Evolutionary conservation across 2,329 filamentous ascomycete species (phyloP).

Genomic region (Phoma herbarum): DNA sequence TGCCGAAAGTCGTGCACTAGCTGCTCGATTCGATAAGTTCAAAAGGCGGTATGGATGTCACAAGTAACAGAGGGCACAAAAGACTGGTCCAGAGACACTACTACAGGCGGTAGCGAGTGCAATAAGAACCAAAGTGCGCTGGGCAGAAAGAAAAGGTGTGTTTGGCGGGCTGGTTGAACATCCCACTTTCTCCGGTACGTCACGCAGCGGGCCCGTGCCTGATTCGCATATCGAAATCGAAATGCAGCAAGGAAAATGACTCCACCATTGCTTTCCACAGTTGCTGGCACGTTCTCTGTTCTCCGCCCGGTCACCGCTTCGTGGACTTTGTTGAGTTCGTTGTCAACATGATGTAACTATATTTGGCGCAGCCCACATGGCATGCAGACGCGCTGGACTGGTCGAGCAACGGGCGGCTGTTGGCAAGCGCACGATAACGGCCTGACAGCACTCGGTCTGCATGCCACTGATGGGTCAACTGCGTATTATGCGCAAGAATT

Average conservation of each 20-base stretch:
- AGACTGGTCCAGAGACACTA: conserved; percentile 3
- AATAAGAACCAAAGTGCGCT: conserved; percentile 11
- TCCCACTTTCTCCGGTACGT: conserved; percentile 27
- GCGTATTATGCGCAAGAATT: background rate
- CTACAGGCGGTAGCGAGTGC: conserved; percentile 6
- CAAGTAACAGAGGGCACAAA: background rate
- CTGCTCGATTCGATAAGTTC: background rate
- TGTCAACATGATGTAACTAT: conserved; percentile 34
- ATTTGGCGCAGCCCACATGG: conserved; percentile 19
- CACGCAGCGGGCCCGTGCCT: conserved; percentile 17
- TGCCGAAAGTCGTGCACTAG: conserved; percentile 10
- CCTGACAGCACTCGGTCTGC: conserved; percentile 1
- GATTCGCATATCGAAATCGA: conserved; percentile 20
- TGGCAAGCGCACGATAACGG: conserved; percentile 1
- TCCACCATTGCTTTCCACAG: conserved; percentile 27
- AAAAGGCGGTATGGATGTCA: background rate
- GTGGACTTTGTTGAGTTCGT: conserved; percentile 21
- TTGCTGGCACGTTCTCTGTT: conserved; percentile 29
- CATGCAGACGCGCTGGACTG: conserved; percentile 6
- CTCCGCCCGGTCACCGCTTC: conserved; percentile 19
- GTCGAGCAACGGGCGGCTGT: conserved; percentile 8
- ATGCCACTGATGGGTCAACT: background rate
- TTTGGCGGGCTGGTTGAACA: conserved; percentile 29
- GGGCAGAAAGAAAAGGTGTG: conserved; percentile 19
- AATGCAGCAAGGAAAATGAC: conserved; percentile 20